Conservation (phyloP, 176 grass and related monocot species). For the Dactylis glomerata region DNA sequence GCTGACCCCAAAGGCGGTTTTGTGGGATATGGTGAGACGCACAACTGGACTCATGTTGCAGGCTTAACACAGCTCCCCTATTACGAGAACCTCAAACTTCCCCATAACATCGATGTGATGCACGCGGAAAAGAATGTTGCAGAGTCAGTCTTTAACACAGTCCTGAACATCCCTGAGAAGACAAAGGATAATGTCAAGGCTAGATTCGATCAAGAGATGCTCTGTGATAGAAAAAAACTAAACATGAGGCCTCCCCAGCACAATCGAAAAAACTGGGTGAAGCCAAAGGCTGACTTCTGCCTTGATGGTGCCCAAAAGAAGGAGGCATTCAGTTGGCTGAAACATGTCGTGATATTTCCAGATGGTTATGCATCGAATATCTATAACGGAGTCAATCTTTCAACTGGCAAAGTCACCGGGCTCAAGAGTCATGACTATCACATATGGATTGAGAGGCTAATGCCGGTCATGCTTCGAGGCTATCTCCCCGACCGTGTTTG, state of each 20-base stretch:
- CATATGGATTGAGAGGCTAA: neutral
- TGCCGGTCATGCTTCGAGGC: neutral
- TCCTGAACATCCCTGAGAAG: neutral
- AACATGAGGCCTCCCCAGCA: neutral
- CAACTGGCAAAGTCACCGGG: neutral
- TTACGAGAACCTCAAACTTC: no score
- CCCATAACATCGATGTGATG: neutral
- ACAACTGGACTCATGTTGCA: neutral
- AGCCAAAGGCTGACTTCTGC: neutral
- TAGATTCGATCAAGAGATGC: neutral
- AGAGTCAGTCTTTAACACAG: neutral
- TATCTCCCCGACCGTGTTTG: neutral
- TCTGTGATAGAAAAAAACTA: neutral
- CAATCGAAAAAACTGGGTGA: neutral
- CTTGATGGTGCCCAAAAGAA: neutral
- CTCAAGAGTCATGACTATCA: conserved; percentile 16
- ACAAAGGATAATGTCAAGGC: neutral
- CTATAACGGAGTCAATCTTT: neutral
- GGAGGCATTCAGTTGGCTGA: neutral
- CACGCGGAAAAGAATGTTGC: neutral
- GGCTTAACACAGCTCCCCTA: neutral
- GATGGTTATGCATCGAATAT: conserved; percentile 15
- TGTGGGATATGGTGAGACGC: neutral
- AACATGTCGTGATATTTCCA: neutral
- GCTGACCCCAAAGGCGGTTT: neutral